These are phyloP conservation scores for Aspergillus fumigatiaffinis DNA, from an alignment of 2,329 filamentous ascomycete genomes.

Conservation along the genomic window DNA sequence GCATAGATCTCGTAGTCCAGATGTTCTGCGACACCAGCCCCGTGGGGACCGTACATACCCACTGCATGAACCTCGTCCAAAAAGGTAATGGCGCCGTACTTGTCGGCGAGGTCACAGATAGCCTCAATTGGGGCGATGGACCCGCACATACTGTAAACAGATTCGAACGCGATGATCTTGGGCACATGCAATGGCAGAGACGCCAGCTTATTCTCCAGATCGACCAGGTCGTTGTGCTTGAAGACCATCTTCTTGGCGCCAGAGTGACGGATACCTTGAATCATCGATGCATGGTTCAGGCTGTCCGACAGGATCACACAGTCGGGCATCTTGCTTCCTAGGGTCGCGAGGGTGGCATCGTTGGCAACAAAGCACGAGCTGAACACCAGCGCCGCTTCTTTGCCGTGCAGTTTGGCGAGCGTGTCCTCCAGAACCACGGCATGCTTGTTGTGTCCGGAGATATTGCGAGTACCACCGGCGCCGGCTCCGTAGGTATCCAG, in stretches of 20 bases:
- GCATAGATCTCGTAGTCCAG: conserved; percentile 87
- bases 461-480: conserved; percentile 93
- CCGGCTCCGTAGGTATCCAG: conserved; percentile 92
- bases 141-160: conserved; percentile 98
- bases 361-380: conserved; percentile 98
- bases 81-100: conserved; percentile 97
- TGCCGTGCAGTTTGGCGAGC: conserved; percentile 81
- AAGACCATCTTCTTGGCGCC: conserved; percentile 97
- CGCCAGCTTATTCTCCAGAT: conserved; percentile 88
- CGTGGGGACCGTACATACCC: conserved; percentile 96
- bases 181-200: conserved; percentile 78
- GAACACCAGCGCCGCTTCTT: conserved; percentile 90
- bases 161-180: conserved; percentile 98
- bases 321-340: conserved; percentile 94
- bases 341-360: conserved; percentile 89
- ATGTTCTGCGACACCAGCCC: conserved; percentile 94
- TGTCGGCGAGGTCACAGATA: conserved; percentile 94
- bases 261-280: conserved; percentile 96
- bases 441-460: conserved; percentile 95
- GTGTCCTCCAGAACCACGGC: conserved; percentile 79
- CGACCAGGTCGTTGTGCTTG: conserved; percentile 94
- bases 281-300: conserved; percentile 98
- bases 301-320: conserved; percentile 98
- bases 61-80: conserved; percentile 98
- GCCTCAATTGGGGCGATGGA: conserved; percentile 93